A percentile compares a stretch with the other conserved stretches of the same genome.
These are phyloP conservation scores for Dactylellina sp. DNA, from an alignment of 2,329 filamentous ascomycete species.

Conservation along the genomic window DNA sequence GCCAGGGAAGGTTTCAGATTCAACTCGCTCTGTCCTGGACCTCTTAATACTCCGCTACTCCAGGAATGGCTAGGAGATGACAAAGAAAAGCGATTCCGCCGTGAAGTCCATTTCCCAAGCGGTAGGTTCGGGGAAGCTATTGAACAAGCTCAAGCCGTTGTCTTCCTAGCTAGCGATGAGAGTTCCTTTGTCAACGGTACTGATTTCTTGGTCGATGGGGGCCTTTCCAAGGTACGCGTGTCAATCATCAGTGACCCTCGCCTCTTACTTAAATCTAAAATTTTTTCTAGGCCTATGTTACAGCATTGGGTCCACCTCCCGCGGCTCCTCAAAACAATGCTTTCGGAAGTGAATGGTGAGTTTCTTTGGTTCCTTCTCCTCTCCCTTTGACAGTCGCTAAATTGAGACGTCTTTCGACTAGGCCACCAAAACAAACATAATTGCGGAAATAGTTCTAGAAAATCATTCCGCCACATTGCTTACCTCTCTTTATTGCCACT, in stretches of 20 bases:
- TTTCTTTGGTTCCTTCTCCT: background rate
- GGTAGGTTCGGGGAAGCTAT: conserved; percentile 93
- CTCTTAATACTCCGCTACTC: conserved; percentile 88
- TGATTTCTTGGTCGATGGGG: conserved; percentile 95
- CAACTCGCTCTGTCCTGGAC: conserved; percentile 89
- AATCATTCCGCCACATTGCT: background rate
- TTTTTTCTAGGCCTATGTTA: conserved; percentile 75
- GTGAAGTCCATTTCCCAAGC: conserved; percentile 88
- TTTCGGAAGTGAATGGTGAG: conserved; percentile 48
- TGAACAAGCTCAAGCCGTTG: conserved; percentile 88
- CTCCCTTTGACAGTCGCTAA: background rate
- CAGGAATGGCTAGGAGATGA: conserved; percentile 96
- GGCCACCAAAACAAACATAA: conserved; percentile 16
- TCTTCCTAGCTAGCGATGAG: conserved; percentile 89
- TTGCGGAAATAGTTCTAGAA: background rate
- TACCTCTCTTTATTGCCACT: background rate
- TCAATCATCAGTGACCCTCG: background rate
- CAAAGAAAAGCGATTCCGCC: conserved; percentile 79
- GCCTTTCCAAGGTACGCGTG: conserved; percentile 79
- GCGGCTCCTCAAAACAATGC: conserved; percentile 73
- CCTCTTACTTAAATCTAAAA: conserved; percentile 1
- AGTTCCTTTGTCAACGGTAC: conserved; percentile 88
- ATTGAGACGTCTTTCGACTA: background rate
- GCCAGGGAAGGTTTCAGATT: conserved; percentile 89
- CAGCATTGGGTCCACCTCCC: conserved; percentile 71